A percentile compares a stretch with the other conserved stretches of the same genome.
These are phyloP conservation scores for Xylaria telfairii DNA, from an alignment of 495 filamentous ascomycete species.

Conservation along the genomic window DNA sequence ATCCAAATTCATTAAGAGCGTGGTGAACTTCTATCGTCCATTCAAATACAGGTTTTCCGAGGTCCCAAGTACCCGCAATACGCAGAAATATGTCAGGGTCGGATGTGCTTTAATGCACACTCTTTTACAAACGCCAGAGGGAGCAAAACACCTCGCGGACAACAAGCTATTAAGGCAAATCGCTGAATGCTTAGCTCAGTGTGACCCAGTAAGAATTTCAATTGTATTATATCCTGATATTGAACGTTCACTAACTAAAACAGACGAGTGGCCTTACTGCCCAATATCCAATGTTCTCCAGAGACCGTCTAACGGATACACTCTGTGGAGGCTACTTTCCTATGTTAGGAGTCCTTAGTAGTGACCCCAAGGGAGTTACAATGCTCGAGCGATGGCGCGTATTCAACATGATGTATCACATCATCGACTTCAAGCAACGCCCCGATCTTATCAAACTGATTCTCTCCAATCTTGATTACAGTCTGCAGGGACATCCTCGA, in stretches of 20 bases:
- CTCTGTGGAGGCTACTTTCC: constrained; percentile 92
- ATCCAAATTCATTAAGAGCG: constrained; percentile 92
- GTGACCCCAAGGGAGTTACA: constrained; percentile 77
- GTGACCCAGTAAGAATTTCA: constrained; percentile 65
- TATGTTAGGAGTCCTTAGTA: constrained; percentile 84
- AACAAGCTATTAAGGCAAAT: constrained; percentile 93
- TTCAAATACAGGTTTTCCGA: constrained; percentile 96
- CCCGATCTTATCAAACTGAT: constrained; percentile 89
- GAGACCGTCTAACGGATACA: constrained; percentile 79
- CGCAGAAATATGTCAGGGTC: constrained; percentile 90
- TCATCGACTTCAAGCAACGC: constrained; percentile 86
- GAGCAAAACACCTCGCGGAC: constrained; percentile 81
- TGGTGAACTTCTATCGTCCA: constrained; percentile 92
- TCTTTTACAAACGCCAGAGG: constrained; percentile 82
- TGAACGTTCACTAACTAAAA: constrained; percentile 27
- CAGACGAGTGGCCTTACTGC: constrained; percentile 89
- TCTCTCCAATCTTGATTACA: constrained; percentile 90
- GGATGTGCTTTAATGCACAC: constrained; percentile 88
- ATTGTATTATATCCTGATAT: neutral
- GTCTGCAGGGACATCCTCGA: constrained; percentile 80
- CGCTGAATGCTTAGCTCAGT: constrained; percentile 92
- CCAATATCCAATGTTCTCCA: constrained; percentile 84
- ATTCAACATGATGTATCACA: constrained; percentile 99
- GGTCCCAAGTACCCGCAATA: constrained; percentile 82
- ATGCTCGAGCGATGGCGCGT: constrained; percentile 97